Conservation (phyloP, 768 basidiomycete genomes). For the Panus rudis region DNA sequence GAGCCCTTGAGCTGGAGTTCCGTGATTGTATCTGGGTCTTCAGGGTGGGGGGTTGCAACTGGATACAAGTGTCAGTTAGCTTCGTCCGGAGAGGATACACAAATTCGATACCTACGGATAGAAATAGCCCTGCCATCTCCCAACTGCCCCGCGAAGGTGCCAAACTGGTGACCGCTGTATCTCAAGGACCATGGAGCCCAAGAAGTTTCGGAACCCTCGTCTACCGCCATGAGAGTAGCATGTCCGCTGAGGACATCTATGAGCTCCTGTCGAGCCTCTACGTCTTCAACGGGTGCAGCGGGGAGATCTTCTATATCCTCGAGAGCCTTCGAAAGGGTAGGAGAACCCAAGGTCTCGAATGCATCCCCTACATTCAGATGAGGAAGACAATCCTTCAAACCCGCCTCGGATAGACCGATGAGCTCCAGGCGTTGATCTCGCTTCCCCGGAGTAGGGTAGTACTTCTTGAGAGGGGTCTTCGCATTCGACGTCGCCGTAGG, state of each 20-base stretch:
- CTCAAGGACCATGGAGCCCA: conserved; percentile 73
- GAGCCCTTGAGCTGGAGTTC: conserved; percentile 95
- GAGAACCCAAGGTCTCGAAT: conserved; percentile 56
- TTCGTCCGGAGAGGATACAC: neutral
- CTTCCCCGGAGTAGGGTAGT: conserved; percentile 33
- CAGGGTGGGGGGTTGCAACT: conserved; percentile 77
- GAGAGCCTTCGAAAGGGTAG: conserved; percentile 34
- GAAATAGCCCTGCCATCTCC: conserved; percentile 96
- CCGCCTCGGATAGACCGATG: conserved; percentile 64
- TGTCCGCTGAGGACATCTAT: conserved; percentile 79
- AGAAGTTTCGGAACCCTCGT: conserved; percentile 23
- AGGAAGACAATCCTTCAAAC: conserved; percentile 72
- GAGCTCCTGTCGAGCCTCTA: conserved; percentile 57
- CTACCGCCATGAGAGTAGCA: conserved; percentile 52
- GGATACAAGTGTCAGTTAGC: neutral
- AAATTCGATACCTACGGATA: conserved; percentile 39
- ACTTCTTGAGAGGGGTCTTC: conserved; percentile 37
- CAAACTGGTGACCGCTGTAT: conserved; percentile 91
- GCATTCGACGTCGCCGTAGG: conserved; percentile 16
- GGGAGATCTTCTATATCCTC: conserved; percentile 21
- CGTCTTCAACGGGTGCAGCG: conserved; percentile 24
- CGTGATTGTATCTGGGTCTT: conserved; percentile 45
- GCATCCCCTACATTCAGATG: conserved; percentile 85
- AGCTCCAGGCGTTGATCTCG: conserved; percentile 52
- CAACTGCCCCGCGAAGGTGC: conserved; percentile 86